Base-by-base conservation (phyloP, 2,329 filamentous ascomycete species). In the Scedosporium aurantiacum region DNA sequence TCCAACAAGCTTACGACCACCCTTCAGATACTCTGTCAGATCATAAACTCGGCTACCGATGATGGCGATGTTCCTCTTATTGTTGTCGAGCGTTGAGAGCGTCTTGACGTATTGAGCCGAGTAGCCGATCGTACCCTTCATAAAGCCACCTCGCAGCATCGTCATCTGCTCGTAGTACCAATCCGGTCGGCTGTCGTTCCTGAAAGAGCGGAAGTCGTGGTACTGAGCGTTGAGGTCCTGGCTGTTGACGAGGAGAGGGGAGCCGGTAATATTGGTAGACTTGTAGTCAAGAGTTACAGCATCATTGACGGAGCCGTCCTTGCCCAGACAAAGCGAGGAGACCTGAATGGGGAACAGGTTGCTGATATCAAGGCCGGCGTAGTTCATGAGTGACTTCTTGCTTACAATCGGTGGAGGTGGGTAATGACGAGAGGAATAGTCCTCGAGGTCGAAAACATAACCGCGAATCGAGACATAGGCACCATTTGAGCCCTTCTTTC, bases 81-180 rank as follows among this genome's bases (percentile, higher is more conserved):
- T 41, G 41, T 80, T 73, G 67, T 88, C 82, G 32, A 82, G 80
- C 3, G 70, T 70, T 6, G 83, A 86, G 16, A 96, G 79, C 0
- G 82, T 90, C 65, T 82, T 80, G 60, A 99, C 81, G 68, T 94
- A 95, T 64, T 89, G 69, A 0, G 87, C 75, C 8, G 89, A 90
- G 73, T 91, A 99, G 27, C 91, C 94, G 58, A 99, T 79, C 65
- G 85, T 87, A 57, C 94, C 94, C 73, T 95, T 95, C 74, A 89
- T 88, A 79, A 88, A 97, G 66, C 86, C 87, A 37, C 83, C 75
- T 67, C 87, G 88, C 60, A 99, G 77, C 71, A 86, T 84, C 37
- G 86, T 80, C 82, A 97, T 91, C 72, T 92, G 86, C 75, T 99
- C 90, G 62, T 82, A 87, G 76, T 93, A 97, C 94, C 94, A 99